Base-by-base conservation (phyloP, 345 rosid species). In the Brassica cretica region DNA sequence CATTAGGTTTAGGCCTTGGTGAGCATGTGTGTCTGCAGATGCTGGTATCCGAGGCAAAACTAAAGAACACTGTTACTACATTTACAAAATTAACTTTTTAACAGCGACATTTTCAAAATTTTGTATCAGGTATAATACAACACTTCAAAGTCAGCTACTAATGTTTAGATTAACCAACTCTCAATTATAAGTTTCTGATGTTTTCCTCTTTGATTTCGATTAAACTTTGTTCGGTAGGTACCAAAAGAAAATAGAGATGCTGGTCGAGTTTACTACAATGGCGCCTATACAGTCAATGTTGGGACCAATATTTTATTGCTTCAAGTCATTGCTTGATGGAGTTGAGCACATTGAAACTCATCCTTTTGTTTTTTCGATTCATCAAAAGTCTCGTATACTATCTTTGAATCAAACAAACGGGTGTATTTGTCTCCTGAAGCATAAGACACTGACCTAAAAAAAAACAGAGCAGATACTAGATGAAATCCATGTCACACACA, bases 351-450 rank as follows among this genome's bases (percentile, higher is more conserved):
- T 11, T 41, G n/a, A 41, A 37, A 37, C 44, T 37, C 44, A 37
- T 39, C 12, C 44, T 39, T 39, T 39, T 39, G 44, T 39, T 21
- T 32, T 32, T 6, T 35, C 10, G 41, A 35, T 35, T 35, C 41
- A 35, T 35, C 41, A 35, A 35, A 35, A 35, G 41, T 35, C 41
- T 35, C 10, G 8, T 35, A 8, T 41, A 3, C 49, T 41, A 41
- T 2, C 49, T 41, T 11, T 11, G 5, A 10, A 41, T 41, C 49
- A 41, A 41, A 41, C 49, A 41, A 11, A 11, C 49, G n/a, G 49
- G 5, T 58, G 97, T 92, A 11, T 66, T 94, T 71, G 88, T 94
- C 35, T 39, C 97, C 91, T 32, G 97, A 92, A 84, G 92, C 92
- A 16, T 84, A 89, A 60, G 98, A 93, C 46, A 87, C 89, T 14